Evolutionary conservation across 2,329 filamentous ascomycete genomes (phyloP).

Genomic region (Pseudocercospora fijiensis): DNA sequence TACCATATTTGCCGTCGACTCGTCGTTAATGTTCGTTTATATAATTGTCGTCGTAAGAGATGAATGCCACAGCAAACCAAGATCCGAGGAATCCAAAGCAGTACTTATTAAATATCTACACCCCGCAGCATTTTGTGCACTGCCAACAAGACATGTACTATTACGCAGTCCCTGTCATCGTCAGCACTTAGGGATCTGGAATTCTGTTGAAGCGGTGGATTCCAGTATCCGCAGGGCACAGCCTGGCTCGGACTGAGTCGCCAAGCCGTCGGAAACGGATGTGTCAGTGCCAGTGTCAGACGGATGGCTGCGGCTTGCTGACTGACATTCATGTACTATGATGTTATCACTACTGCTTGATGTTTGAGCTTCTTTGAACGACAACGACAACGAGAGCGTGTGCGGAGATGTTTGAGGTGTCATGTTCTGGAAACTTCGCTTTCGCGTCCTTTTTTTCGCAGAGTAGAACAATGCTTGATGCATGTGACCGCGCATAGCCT

Average conservation of each 20-base stretch:
- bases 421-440: not conserved
- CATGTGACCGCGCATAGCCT: not conserved
- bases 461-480: not conserved
- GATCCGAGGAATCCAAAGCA: not conserved
- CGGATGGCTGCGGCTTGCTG: not conserved
- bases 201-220: not conserved
- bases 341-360: not conserved
- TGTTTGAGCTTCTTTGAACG: not conserved
- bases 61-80: not conserved
- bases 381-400: not conserved
- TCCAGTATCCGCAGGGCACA: not conserved
- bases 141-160: no score
- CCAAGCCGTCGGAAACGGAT: not conserved
- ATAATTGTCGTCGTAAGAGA: not conserved
- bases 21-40: not conserved
- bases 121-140: not conserved
- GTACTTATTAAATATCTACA: not conserved
- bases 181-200: slow-evolving; percentile 3
- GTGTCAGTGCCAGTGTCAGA: not conserved
- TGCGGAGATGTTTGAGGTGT: not conserved
- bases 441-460: not conserved
- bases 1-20: not conserved
- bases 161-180: slow-evolving; percentile 2
- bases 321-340: no score
- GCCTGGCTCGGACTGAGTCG: slow-evolving; percentile 4